phyloP scores from a whole-genome alignment of 202 grass and related monocot genomes.

The Dendrocalamus latiflorus region DNA sequence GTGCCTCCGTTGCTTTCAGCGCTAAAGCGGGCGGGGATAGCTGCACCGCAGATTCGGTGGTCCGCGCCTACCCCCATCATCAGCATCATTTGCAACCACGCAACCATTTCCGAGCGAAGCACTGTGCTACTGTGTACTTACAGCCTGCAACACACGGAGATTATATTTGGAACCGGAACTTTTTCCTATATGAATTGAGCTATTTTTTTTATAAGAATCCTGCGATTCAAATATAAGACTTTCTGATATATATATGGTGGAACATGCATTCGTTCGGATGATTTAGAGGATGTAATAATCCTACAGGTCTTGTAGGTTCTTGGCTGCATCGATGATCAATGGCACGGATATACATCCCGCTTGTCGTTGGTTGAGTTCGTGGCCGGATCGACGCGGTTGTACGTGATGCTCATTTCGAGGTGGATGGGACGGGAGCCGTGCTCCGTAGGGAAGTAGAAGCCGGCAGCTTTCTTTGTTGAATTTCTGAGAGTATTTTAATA shows the following conservation, averaged over 20 bases:
- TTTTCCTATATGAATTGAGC: no score
- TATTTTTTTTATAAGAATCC: no score
- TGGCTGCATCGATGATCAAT: not conserved
- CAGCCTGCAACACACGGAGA: no score
- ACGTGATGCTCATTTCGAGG: not conserved
- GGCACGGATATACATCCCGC: not conserved
- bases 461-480: not conserved
- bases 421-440: slow-evolving; percentile 29
- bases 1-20: slow-evolving; percentile 9
- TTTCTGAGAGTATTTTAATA: no score
- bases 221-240: no score
- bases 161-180: no score
- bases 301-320: not conserved
- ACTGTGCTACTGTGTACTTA: no score
- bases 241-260: no score
- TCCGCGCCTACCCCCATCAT: no score
- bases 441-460: not conserved
- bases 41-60: slow-evolving; percentile 12
- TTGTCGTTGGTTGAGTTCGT: not conserved
- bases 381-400: not conserved
- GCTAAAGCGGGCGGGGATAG: slow-evolving; percentile 1
- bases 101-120: no score
- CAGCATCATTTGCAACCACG: not conserved
- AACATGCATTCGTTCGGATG: not conserved
- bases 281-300: not conserved